These are phyloP conservation scores for Aureobasidium sp. DNA, from an alignment of 2,329 filamentous ascomycete species.

Conservation along the genomic window DNA sequence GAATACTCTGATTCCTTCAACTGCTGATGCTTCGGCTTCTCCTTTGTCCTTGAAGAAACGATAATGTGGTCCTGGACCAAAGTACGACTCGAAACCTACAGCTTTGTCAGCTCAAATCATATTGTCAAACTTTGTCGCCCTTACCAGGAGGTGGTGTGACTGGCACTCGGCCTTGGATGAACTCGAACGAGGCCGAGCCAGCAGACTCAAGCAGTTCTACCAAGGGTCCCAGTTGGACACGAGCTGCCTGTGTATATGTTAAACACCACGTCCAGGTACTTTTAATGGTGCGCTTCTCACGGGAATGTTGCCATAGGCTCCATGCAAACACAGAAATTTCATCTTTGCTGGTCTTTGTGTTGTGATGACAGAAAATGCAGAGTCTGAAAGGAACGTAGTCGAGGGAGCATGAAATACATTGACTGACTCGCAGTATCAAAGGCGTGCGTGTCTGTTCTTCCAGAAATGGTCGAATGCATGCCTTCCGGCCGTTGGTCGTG, in stretches of 20 bases:
- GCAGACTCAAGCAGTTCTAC: background rate
- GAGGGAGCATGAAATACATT: background rate
- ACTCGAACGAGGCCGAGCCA: background rate
- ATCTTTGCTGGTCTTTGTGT: background rate
- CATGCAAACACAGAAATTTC: conserved; percentile 1
- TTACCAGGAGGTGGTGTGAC: background rate
- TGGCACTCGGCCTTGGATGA: conserved; percentile 1
- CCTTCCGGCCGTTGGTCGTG: background rate
- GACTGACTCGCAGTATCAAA: background rate
- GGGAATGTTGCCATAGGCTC: conserved; percentile 7
- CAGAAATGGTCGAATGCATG: background rate
- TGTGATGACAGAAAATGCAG: background rate
- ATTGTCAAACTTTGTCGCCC: background rate
- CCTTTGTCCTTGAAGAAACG: conserved; percentile 1
- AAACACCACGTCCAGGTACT: background rate
- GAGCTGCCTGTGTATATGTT: background rate
- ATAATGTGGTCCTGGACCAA: background rate
- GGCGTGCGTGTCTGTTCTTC: background rate
- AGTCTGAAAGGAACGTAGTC: background rate
- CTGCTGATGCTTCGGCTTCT: background rate
- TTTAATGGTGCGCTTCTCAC: background rate
- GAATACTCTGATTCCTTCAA: background rate
- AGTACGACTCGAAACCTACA: conserved; percentile 2
- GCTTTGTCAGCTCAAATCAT: background rate
- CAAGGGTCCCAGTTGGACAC: background rate